phyloP scores from a whole-genome alignment of 2,329 filamentous ascomycete genomes.

The Corynespora cassiicola region DNA sequence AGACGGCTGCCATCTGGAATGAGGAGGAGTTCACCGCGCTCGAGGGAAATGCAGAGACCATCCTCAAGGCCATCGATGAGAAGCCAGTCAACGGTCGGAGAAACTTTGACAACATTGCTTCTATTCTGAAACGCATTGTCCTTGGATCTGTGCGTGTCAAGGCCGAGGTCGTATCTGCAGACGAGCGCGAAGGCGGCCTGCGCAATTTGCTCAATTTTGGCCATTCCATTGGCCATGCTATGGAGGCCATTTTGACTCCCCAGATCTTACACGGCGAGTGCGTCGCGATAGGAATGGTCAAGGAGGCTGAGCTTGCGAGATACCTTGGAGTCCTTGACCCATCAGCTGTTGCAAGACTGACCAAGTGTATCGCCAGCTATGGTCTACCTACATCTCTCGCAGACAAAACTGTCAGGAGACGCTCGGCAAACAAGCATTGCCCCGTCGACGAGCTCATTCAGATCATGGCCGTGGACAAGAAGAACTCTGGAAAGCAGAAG shows the following conservation, averaged over 20 bases:
- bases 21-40: constrained; percentile 84
- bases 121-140: constrained; percentile 68
- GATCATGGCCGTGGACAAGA: constrained; percentile 99
- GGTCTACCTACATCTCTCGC: constrained; percentile 84
- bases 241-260: constrained; percentile 92
- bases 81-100: constrained; percentile 61
- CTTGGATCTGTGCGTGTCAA: constrained; percentile 92
- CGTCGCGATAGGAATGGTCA: constrained; percentile 97
- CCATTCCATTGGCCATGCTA: constrained; percentile 96
- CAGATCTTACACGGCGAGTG: constrained; percentile 96
- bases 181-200: constrained; percentile 92
- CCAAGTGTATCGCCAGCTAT: constrained; percentile 95
- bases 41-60: constrained; percentile 79
- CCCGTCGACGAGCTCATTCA: constrained; percentile 83
- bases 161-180: constrained; percentile 89
- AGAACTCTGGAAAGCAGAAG: constrained; percentile 94
- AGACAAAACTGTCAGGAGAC: constrained; percentile 80
- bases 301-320: constrained; percentile 91
- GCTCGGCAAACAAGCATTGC: constrained; percentile 87
- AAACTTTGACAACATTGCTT: constrained; percentile 71
- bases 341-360: constrained; percentile 84
- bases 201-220: constrained; percentile 97
- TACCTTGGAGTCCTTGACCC: constrained; percentile 85
- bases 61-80: constrained; percentile 74
- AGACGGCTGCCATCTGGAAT: constrained; percentile 96